Base-by-base conservation (phyloP, 176 grass and related monocot species). In the Raddia guianensis region DNA sequence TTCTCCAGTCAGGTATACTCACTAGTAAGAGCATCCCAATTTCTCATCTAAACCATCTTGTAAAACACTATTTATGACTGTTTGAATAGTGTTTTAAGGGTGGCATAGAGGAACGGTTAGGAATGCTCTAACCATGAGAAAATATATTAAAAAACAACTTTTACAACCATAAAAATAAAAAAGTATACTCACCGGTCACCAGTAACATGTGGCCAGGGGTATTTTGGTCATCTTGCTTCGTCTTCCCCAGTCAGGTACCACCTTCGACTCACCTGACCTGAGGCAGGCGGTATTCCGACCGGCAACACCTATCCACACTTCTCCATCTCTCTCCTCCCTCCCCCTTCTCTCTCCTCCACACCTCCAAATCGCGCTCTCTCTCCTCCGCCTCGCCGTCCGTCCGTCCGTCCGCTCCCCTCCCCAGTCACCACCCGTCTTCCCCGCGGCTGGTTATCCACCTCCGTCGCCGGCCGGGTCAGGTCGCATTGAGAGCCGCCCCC, bases 271-370 rank as follows among this genome's bases (percentile, higher is more conserved):
- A 27, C 51, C 74, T 9, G 40, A 88, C 67, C 90, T 63, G 70
- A 87, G 87, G 84, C 80, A 93, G 95, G 95, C 77, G 75, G 77
- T 87, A 92, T 82, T 93, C 86, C 63, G 90, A 87, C 82, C 57
- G 84, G 83, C 77, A 37, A 56, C 68, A 84, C 61, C 65, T 77
- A 53, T 76, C 63, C 44, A 6, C 59, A 27, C 27, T 58, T 66
- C 57, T 53, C 18, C 63, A 32, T 44, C 18, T 40, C 60, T 27
- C 74, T 9, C 54, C 18, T 18, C 61, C 56, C 37, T 40, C 37
- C 37, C 47, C 10, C 2, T 12, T 62, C 21, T 21, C 58, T 13
- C 56, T 8, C 59, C 33, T 33, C 69, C 63, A 42, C 60, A 2
- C 9, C 74, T 59, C 73, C 35, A 3, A 33, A 43, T 63, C 68